Evolutionary conservation across 768 basidiomycete genomes (phyloP), one percentile per base, ranked within the genome.

Genomic region (Tephrocybe sp.): DNA sequence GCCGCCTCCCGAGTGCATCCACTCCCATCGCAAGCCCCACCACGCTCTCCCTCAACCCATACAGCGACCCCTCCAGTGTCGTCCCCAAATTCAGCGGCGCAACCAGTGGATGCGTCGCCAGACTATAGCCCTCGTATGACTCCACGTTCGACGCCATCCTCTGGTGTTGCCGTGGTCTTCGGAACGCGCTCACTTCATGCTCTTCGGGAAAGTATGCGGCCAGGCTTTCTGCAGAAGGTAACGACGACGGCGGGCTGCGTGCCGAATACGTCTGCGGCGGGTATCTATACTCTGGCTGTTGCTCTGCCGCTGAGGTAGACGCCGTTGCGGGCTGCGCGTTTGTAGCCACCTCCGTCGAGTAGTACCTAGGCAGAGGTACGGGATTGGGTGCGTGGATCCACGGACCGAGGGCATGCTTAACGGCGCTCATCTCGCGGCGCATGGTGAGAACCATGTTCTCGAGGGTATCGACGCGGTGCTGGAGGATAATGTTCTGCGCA

Each of bases 401-500:
- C 18, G 73, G 89, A 0, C 87, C 88, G 14, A 93, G 65, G 4
- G 77, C 80, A n/a, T 59, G 67, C 61, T 77, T 81, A 26, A 83
- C 73, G 7, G 68, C 67, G 9, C 73, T 70, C 62, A 90, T 71
- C 54, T 93, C 89, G 33, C 72, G 75, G 44, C 74, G 74, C 61
- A 83, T 69, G 4, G 65, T 64, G 25, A 77, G 73, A 20, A 86
- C 62, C 2, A 75, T 66, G 14, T 74, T 75, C 61, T 91, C 88
- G 18, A 90, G 67, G 0, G 74, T 72, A 11, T 81, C 78, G 8
- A 89, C 69, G 26, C 78, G 76, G 54, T 78, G 74, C 23, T 81
- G 79, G 15, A 93, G 74, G 8, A 81, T 51, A 15, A 76, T 68
- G 60, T 93, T 93, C 62, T 93, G 88, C 49, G 82, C 75, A 33